Evolutionary conservation across 345 rosid species (phyloP).

Genomic region (Litchi chinensis): DNA sequence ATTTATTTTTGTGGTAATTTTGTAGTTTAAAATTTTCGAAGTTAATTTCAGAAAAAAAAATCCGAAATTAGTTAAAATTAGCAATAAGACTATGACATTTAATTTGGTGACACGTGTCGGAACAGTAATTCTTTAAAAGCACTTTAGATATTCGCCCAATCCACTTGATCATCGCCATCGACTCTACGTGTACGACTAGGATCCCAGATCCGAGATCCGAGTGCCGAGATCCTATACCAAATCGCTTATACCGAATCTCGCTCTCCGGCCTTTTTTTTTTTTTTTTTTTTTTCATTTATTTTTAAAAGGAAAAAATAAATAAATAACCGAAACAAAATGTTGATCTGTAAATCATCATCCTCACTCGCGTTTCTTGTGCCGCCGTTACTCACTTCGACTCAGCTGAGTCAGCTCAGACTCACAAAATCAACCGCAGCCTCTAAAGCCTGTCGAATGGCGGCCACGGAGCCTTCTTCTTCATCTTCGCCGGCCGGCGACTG

Average conservation of each 20-base stretch:
- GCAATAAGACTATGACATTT: too few species aligned
- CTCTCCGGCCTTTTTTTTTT: too few species aligned
- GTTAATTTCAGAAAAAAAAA: too few species aligned
- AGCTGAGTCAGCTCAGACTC: constrained; percentile 43
- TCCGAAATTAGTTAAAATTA: too few species aligned
- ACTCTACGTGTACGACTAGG: neutral
- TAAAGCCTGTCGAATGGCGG: constrained; percentile 52
- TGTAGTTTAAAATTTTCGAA: too few species aligned
- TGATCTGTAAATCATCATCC: constrained; percentile 53
- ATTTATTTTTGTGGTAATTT: too few species aligned
- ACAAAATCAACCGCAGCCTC: constrained; percentile 26
- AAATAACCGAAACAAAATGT: constrained; percentile 33
- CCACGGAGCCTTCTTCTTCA: constrained; percentile 45
- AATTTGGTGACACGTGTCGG: too few species aligned
- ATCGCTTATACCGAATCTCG: neutral
- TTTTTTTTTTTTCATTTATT: too few species aligned
- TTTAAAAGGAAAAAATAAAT: neutral
- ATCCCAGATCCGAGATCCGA: neutral
- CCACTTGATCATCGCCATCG: too few species aligned
- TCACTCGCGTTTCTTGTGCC: constrained; percentile 45
- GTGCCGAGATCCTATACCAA: neutral
- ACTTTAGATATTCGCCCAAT: too few species aligned
- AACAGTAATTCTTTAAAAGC: too few species aligned
- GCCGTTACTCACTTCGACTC: constrained; percentile 46
- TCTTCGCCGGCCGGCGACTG: constrained; percentile 35